Evolutionary conservation across 23 red algal species (phyloP).

Genomic region (Gracilaria gracilis): DNA sequence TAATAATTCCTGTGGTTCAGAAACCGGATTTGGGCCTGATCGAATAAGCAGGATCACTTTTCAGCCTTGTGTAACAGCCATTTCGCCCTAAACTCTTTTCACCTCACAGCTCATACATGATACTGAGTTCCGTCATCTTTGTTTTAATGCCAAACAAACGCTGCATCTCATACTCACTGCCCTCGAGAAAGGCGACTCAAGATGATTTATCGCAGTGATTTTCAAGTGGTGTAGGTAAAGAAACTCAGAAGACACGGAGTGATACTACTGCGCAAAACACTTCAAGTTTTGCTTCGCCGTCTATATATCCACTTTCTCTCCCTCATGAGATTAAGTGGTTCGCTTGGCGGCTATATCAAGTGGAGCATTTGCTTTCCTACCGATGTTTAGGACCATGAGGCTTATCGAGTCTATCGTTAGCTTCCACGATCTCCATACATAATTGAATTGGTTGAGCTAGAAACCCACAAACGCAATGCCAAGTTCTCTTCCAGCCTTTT

Average conservation of each 20-base stretch:
- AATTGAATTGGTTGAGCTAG: neutral
- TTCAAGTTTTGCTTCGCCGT: neutral
- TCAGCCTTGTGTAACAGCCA: neutral
- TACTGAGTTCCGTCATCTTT: neutral
- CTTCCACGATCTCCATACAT: constrained; percentile 12
- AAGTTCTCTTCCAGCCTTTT: neutral
- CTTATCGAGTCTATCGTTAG: neutral
- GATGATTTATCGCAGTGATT: neutral
- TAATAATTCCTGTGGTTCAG: too few relatives aligned
- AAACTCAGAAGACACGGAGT: neutral
- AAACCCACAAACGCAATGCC: neutral
- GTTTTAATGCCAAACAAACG: neutral
- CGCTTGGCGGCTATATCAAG: constrained; percentile 66
- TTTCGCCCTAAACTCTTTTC: neutral
- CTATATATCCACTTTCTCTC: constrained; percentile 11
- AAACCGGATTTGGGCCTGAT: too few relatives aligned
- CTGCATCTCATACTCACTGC: neutral
- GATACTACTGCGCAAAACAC: neutral
- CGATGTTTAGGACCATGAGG: neutral
- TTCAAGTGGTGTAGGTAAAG: neutral
- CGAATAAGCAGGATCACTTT: too few relatives aligned
- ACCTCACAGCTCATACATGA: neutral
- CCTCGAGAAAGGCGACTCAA: neutral
- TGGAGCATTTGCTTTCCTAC: neutral
- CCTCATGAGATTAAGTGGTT: constrained; percentile 49